Base-by-base conservation (phyloP, 2,329 filamentous ascomycete genomes). In the Penicillium freii region DNA sequence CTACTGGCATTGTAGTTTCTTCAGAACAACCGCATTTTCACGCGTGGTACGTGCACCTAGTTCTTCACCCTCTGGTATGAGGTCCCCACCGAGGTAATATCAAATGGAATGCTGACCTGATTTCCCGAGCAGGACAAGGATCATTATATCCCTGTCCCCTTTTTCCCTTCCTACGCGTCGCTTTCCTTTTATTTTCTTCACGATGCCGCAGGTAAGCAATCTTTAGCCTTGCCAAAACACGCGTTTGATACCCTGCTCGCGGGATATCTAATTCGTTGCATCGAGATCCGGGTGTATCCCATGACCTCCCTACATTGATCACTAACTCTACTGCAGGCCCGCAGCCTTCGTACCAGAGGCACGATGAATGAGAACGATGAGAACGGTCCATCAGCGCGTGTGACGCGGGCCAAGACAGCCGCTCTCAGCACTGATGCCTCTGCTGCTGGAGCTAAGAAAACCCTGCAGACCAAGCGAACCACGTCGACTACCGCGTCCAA, bases 301-400 rank as follows among this genome's bases (percentile, higher is more conserved):
- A 40, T 36, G 19, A 29, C 21, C 34, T 57, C 36, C 36, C 23
- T 27, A 38, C 36, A 53, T 23, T 29, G 17, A 59, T 56, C 45
- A 58, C 49, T 62, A 49, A 63, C 56, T 38, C 23, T 40, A 29
- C 43, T 38, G 38, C 71, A 88, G 88, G 84, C 82, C 81, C 88
- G 90, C 77, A 81, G 84, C 73, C 81, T 86, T 70, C 85, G 89
- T 77, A 84, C 87, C 74, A 88, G 92, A 78, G 84, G 87, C 74
- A 84, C 88, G 69, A 89, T 88, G 65, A 94, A 95, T 77, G 92
- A 97, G 81, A 97, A 97, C 74, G 93, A 97, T 75, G 94, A 97
- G 81, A 96, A 96, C 75, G 84, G 78, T 63, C 79, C 81, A 58
- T 87, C 89, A 60, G 91, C 89, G 78, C 91, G 92, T 79, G 81